Evolutionary conservation across 106 monocot genomes (phyloP).

Genomic region (Vanilla planifolia): DNA sequence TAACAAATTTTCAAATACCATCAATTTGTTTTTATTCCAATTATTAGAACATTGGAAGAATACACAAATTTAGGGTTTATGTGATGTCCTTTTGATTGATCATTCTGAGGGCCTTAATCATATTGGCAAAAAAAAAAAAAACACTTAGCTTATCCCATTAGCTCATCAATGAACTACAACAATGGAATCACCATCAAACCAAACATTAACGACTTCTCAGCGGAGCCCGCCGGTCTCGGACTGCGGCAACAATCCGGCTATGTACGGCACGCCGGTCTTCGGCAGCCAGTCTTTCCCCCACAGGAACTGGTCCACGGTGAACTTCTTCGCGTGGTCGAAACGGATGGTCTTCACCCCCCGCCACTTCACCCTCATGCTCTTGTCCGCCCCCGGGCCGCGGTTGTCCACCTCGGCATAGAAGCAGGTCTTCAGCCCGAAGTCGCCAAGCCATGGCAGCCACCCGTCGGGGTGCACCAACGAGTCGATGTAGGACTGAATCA

Average conservation of each 20-base stretch:
- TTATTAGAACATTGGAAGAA: too few species aligned
- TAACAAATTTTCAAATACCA: too few species aligned
- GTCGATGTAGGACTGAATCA: slow-evolving; percentile 27
- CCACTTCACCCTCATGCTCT: slow-evolving; percentile 30
- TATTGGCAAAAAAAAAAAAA: too few species aligned
- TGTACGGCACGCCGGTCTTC: slow-evolving; percentile 24
- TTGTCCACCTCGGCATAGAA: slow-evolving; percentile 42
- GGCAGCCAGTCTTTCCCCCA: slow-evolving; percentile 26
- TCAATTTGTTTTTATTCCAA: too few species aligned
- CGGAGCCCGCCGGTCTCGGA: neutral
- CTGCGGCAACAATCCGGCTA: slow-evolving; percentile 25
- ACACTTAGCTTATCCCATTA: too few species aligned
- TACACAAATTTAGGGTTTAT: too few species aligned
- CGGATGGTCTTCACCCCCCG: slow-evolving; percentile 25
- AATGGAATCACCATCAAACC: too few species aligned
- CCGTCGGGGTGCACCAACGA: slow-evolving; percentile 32
- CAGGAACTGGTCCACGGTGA: slow-evolving; percentile 27
- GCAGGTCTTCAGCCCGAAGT: slow-evolving; percentile 23
- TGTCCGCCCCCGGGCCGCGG: slow-evolving; percentile 36
- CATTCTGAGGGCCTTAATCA: too few species aligned
- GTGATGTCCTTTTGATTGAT: too few species aligned
- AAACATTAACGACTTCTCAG: too few species aligned
- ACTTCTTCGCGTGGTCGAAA: slow-evolving; percentile 14
- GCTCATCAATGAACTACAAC: too few species aligned
- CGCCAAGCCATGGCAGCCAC: slow-evolving; percentile 33